These are phyloP conservation scores for Mortierella claussenii DNA, from an alignment of 192 early-diverging fungal species.

Conservation along the genomic window DNA sequence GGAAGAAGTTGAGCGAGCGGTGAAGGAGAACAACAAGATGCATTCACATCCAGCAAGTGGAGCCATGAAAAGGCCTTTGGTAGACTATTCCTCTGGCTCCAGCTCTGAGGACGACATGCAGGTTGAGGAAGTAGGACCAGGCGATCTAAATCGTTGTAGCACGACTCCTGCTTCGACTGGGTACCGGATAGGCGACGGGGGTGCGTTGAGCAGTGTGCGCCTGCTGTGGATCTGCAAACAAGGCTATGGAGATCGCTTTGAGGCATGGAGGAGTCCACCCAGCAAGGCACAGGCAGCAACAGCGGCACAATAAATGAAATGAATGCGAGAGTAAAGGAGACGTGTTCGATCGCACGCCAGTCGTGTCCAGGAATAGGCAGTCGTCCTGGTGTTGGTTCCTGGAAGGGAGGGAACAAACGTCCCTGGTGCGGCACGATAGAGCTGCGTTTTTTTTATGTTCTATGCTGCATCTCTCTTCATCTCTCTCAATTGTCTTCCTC, in stretches of 20 bases:
- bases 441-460: too few species aligned
- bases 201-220: constrained; percentile 30
- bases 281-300: not conserved
- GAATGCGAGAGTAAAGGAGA: too few species aligned
- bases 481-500: too few species aligned
- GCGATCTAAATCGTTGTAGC: not conserved
- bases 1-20: not conserved
- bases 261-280: constrained; percentile 12
- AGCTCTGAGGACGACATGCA: constrained; percentile 12
- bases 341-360: too few species aligned
- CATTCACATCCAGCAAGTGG: not conserved
- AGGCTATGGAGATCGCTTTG: constrained; percentile 13
- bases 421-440: too few species aligned
- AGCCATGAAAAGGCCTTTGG: not conserved
- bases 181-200: constrained; percentile 33
- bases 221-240: constrained; percentile 44
- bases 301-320: too few species aligned
- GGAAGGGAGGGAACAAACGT: too few species aligned
- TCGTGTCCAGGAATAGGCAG: too few species aligned
- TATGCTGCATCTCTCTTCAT: too few species aligned
- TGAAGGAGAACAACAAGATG: not conserved
- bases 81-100: constrained; percentile 38
- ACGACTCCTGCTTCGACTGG: not conserved
- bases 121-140: not conserved
- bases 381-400: too few species aligned